Evolutionary conservation across 2,329 filamentous ascomycete species (phyloP).

Genomic region (Alternaria brassicae): DNA sequence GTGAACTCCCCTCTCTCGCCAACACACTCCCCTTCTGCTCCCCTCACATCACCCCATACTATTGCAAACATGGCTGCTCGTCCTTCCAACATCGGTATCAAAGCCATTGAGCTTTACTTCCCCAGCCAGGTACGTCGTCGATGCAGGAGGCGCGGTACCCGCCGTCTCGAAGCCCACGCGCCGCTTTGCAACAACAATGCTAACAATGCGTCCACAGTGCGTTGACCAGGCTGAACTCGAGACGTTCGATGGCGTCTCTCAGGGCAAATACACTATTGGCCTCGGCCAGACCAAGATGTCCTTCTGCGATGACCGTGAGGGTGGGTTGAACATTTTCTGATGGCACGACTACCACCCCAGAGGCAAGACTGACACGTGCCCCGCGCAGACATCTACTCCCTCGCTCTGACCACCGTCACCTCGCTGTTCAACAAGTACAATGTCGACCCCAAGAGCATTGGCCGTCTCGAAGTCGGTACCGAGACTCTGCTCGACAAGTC

Average conservation of each 20-base stretch:
- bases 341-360: not conserved
- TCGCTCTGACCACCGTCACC: conserved; percentile 60
- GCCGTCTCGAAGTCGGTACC: conserved; percentile 61
- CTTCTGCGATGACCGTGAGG: conserved; percentile 63
- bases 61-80: conserved; percentile 52
- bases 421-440: conserved; percentile 62
- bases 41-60: conserved; percentile 22
- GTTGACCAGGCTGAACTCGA: conserved; percentile 62
- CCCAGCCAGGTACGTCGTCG: conserved; percentile 56
- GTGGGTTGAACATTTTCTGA: conserved; percentile 38
- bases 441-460: conserved; percentile 59
- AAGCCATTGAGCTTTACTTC: conserved; percentile 63
- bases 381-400: conserved; percentile 60
- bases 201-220: conserved; percentile 50
- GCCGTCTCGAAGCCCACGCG: not conserved
- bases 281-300: conserved; percentile 64
- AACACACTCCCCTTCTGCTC: conserved; percentile 24
- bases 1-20: conserved; percentile 34
- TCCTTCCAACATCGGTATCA: conserved; percentile 61
- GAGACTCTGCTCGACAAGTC: conserved; percentile 64
- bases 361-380: conserved; percentile 20
- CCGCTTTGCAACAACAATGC: conserved; percentile 15
- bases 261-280: conserved; percentile 63
- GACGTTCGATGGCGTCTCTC: conserved; percentile 62
- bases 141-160: not conserved